Base-by-base conservation (phyloP, 2,329 filamentous ascomycete genomes). In the Helminthosporium solani region DNA sequence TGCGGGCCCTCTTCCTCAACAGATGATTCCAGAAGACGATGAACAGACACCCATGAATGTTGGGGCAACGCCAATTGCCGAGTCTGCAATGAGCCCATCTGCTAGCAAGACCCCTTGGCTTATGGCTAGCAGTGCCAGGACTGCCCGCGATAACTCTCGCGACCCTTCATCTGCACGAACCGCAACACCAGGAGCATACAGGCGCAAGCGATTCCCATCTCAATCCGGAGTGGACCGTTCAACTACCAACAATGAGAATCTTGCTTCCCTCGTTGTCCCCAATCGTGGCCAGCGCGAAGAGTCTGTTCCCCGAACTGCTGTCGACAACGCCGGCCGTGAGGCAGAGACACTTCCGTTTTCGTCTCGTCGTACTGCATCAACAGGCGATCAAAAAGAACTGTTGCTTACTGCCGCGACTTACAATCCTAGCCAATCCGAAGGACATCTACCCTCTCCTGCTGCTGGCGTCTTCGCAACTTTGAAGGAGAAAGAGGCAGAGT, bases 21-120 rank as follows among this genome's bases (percentile, higher is more conserved):
- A 85, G 51, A 82, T 84, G 84, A 82, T 69, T 84, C 88, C 71
- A 82, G 85, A 77, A 15, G 76, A 78, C 3, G 79, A 80, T 44
- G 79, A 80, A 47, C 74, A 74, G 28, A 96, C 90, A 0, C 90
- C 90, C 0, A 86, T 90, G 54, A 87, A 87, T 47, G 74, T 84
- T 1, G 89, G 87, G n/a, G 81, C 88, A 0, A 97, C 92, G 0
- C 92, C 92, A 0, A 96, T 96, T 60, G 86, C 87, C 1, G 76
- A 82, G 42, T 82, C 80, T 25, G 79, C 79, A 7, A 57, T 82
- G 12, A 90, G 87, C 19, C 90, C 90, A 0, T 80, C 81, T 33
- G 83, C 81, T 20, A 63, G 61, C 11, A 60, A 48, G 39, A 64
- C 61, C 21, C 62, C 65, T 1, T 76, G 73, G 73, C 62, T 70